Conservation (phyloP, 2,329 filamentous ascomycete genomes). For the Penicillium janthinellum region DNA sequence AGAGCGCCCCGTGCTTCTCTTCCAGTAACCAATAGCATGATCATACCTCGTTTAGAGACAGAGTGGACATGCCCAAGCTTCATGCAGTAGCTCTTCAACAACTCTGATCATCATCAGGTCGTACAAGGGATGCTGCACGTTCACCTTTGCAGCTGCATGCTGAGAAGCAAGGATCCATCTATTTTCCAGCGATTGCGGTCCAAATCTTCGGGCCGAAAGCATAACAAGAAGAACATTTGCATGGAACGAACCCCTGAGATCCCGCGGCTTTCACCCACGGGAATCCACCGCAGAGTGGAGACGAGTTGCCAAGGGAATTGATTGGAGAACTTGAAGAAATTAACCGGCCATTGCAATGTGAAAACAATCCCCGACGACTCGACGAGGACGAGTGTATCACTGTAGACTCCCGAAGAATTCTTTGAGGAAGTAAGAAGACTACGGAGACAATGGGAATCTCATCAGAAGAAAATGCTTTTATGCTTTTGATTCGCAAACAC, state of each 20-base stretch:
- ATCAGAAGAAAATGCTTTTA: constrained; percentile 6
- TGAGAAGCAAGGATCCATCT: constrained; percentile 5
- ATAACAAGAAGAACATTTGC: background rate
- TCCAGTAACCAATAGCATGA: background rate
- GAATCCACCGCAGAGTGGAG: constrained; percentile 19
- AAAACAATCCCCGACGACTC: background rate
- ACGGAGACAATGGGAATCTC: background rate
- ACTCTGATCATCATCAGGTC: background rate
- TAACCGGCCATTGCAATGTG: background rate
- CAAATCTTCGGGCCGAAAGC: background rate
- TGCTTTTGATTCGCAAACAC: constrained; percentile 7
- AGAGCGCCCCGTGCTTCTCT: background rate
- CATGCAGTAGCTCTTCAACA: background rate
- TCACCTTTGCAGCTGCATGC: background rate
- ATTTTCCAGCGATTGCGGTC: background rate
- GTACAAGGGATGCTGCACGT: background rate
- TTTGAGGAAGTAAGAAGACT: no score
- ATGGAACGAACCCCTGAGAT: constrained; percentile 29
- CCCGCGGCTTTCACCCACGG: constrained; percentile 11
- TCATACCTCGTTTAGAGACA: background rate
- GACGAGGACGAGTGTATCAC: background rate
- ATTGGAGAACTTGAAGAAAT: background rate
- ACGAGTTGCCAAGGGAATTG: constrained; percentile 3
- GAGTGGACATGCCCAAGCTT: background rate
- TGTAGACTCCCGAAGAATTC: no score